A percentile compares a stretch with the other conserved stretches of the same genome.
Evolutionary conservation across 371 early-diverging fungal genomes (phyloP).

Genomic region (Mucor piriformis): DNA sequence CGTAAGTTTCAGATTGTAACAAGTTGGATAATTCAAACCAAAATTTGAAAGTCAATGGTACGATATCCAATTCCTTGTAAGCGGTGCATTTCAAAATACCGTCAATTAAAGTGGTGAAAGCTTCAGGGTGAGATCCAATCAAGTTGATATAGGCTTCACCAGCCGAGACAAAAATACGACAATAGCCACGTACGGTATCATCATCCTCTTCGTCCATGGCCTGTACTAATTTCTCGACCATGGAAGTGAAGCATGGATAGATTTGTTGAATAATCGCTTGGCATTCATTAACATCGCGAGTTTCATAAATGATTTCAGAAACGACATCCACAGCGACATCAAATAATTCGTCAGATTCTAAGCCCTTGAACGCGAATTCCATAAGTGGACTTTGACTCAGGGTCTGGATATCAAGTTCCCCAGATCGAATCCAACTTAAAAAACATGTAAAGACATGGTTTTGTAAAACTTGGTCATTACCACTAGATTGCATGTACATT

Average conservation of each 20-base stretch:
- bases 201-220: slow-evolving; percentile 41
- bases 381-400: slow-evolving; percentile 73
- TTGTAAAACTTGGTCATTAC: slow-evolving; percentile 57
- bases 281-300: slow-evolving; percentile 62
- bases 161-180: slow-evolving; percentile 84
- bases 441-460: slow-evolving; percentile 75
- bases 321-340: slow-evolving; percentile 86
- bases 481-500: slow-evolving; percentile 68
- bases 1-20: slow-evolving; percentile 53
- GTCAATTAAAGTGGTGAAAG: slow-evolving; percentile 71
- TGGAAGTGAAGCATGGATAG: slow-evolving; percentile 60
- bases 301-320: slow-evolving; percentile 80
- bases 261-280: slow-evolving; percentile 63
- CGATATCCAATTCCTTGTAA: slow-evolving; percentile 69
- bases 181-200: slow-evolving; percentile 68
- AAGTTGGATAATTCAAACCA: slow-evolving; percentile 83
- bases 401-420: slow-evolving; percentile 71
- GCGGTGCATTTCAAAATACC: slow-evolving; percentile 77
- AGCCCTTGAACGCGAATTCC: slow-evolving; percentile 73
- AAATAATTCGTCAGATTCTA: slow-evolving; percentile 70
- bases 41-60: slow-evolving; percentile 82
- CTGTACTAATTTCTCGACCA: slow-evolving; percentile 55
- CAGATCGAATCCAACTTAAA: slow-evolving; percentile 82
- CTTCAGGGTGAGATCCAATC: slow-evolving; percentile 65
- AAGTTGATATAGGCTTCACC: slow-evolving; percentile 83